These are phyloP conservation scores for Gastrodia elata DNA, from an alignment of 106 monocot species.

Conservation along the genomic window DNA sequence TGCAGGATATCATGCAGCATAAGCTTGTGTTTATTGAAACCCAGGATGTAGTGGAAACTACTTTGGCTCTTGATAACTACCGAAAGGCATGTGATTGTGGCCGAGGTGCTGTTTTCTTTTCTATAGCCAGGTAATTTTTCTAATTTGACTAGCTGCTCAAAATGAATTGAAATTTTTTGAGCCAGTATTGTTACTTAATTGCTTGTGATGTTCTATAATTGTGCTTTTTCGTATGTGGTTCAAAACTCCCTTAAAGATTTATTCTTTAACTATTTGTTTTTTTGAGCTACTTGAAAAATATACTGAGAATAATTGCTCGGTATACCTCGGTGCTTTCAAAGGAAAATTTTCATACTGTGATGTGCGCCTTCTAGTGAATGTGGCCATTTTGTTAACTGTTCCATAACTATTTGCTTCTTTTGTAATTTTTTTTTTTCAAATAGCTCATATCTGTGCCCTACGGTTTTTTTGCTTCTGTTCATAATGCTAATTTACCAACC, in stretches of 20 bases:
- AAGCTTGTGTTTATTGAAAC: conserved; percentile 98
- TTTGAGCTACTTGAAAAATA: not conserved
- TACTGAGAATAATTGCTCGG: not conserved
- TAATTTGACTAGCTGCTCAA: not conserved
- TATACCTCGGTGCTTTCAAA: too few species aligned
- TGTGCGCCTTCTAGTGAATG: too few species aligned
- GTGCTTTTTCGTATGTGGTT: not conserved
- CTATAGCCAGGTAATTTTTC: conserved; percentile 74
- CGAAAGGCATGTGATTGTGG: conserved; percentile 94
- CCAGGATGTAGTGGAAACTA: conserved; percentile 97
- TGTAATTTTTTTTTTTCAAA: too few species aligned
- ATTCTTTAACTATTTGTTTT: not conserved
- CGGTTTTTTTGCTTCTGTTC: too few species aligned
- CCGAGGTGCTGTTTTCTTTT: conserved; percentile 96
- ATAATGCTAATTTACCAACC: too few species aligned
- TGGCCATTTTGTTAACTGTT: too few species aligned
- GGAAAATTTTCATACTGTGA: too few species aligned
- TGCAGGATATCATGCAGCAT: conserved; percentile 98
- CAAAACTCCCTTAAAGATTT: not conserved
- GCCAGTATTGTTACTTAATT: not conserved
- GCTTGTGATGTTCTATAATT: not conserved
- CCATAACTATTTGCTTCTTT: too few species aligned
- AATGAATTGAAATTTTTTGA: not conserved
- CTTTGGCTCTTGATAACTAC: conserved; percentile 96
- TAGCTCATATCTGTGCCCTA: too few species aligned